Conservation (phyloP, 2,329 filamentous ascomycete genomes). For the Ophiostoma piceae region DNA sequence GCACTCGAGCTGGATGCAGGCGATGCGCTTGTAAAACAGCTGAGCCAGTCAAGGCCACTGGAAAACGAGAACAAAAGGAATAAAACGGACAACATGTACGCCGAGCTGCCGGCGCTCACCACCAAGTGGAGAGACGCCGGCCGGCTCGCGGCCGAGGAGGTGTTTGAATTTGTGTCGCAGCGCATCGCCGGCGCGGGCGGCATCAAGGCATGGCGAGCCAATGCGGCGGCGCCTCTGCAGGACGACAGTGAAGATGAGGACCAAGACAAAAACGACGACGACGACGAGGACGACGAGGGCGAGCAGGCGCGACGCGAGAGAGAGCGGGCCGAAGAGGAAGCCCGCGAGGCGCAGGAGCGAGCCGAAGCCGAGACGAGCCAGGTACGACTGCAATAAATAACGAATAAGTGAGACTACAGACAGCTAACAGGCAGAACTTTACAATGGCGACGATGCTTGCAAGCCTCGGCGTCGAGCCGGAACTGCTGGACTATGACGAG, state of each 20-base stretch:
- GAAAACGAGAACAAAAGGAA: no score
- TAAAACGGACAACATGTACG: constrained; percentile 25
- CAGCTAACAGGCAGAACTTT: constrained; percentile 31
- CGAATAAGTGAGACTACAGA: no score
- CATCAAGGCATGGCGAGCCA: constrained; percentile 32
- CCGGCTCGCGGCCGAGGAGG: constrained; percentile 60
- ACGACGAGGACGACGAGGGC: constrained; percentile 4
- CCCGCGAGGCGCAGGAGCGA: background rate
- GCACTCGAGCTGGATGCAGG: constrained; percentile 21
- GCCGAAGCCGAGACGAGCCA: constrained; percentile 7
- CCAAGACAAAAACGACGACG: background rate
- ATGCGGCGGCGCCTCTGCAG: constrained; percentile 28
- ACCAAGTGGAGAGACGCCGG: constrained; percentile 57
- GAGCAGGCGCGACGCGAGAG: background rate
- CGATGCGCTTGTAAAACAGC: constrained; percentile 14
- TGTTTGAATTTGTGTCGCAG: constrained; percentile 57
- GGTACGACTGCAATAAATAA: background rate
- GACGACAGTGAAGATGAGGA: no score
- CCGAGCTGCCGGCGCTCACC: constrained; percentile 52
- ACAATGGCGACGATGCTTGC: constrained; percentile 39
- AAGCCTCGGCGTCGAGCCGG: constrained; percentile 36
- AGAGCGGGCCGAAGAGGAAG: background rate
- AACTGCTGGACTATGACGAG: constrained; percentile 35
- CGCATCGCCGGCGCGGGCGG: constrained; percentile 37
- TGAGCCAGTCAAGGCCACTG: background rate